Evolutionary conservation across 257 asterid genomes (phyloP).

Genomic region (Scutellaria baicalensis): DNA sequence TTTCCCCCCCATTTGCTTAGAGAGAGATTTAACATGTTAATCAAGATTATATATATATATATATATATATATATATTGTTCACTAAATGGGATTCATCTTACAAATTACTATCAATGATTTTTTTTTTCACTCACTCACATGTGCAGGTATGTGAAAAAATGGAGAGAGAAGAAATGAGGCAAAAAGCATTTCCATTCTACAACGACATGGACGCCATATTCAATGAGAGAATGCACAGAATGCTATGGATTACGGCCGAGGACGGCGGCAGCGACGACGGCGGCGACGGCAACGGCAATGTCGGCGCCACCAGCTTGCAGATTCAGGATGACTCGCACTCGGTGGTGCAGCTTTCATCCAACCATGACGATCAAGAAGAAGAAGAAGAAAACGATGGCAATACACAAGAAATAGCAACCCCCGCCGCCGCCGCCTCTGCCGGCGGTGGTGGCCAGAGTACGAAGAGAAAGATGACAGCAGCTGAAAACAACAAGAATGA

Average conservation of each 20-base stretch:
- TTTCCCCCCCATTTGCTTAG: too few relatives aligned
- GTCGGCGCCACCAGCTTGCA: slow-evolving; percentile 25
- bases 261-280: slow-evolving; percentile 40
- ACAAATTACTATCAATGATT: too few relatives aligned
- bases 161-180: slow-evolving; percentile 52
- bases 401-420: too few relatives aligned
- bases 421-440: too few relatives aligned
- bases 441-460: slow-evolving; percentile 13
- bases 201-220: slow-evolving; percentile 56
- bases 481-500: not conserved
- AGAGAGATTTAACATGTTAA: too few relatives aligned
- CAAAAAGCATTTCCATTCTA: slow-evolving; percentile 64
- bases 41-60: too few relatives aligned
- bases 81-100: not conserved
- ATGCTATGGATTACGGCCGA: slow-evolving; percentile 72
- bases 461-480: slow-evolving; percentile 34
- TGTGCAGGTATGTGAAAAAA: slow-evolving; percentile 66
- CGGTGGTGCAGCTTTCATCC: slow-evolving; percentile 29
- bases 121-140: too few relatives aligned
- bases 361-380: slow-evolving; percentile 55
- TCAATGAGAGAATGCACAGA: slow-evolving; percentile 60
- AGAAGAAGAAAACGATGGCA: slow-evolving; percentile 16
- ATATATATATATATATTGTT: too few relatives aligned
- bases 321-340: slow-evolving; percentile 28
- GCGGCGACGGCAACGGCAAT: slow-evolving; percentile 50